Evolutionary conservation across 805 yeast species (phyloP).

Genomic region (Ascoidea asiatica): DNA sequence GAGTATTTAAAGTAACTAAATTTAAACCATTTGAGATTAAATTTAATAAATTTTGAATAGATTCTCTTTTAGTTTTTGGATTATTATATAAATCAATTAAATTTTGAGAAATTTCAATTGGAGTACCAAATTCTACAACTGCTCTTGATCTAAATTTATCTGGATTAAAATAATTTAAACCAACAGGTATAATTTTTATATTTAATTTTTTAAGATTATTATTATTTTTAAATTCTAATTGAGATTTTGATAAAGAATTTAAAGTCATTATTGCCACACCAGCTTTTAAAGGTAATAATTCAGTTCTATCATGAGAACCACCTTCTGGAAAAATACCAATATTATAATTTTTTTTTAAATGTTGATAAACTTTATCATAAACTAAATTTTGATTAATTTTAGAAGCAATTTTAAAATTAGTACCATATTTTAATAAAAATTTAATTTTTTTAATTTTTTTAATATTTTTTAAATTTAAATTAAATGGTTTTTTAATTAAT

Average conservation of each 20-base stretch:
- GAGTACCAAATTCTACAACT: slow-evolving; percentile 84
- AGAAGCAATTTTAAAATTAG: slow-evolving; percentile 59
- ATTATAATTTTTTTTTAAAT: slow-evolving; percentile 64
- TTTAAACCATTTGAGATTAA: slow-evolving; percentile 62
- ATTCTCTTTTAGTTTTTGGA: slow-evolving; percentile 55
- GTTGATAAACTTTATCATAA: slow-evolving; percentile 71
- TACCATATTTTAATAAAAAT: slow-evolving; percentile 37
- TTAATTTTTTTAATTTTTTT: slow-evolving; percentile 28
- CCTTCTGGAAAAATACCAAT: slow-evolving; percentile 95
- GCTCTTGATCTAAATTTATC: slow-evolving; percentile 91
- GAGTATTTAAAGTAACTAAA: slow-evolving; percentile 86
- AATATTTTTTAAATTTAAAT: too few relatives aligned
- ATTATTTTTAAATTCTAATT: too few relatives aligned
- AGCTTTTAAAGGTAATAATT: slow-evolving; percentile 81
- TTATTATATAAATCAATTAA: slow-evolving; percentile 48
- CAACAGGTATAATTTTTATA: slow-evolving; percentile 85
- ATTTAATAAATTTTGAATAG: slow-evolving; percentile 62
- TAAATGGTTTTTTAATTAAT: slow-evolving; percentile 53
- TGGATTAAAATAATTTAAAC: slow-evolving; percentile 91
- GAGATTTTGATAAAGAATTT: slow-evolving; percentile 76
- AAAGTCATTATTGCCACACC: slow-evolving; percentile 98
- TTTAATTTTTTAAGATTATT: too few relatives aligned
- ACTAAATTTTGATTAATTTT: slow-evolving; percentile 76
- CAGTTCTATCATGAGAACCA: slow-evolving; percentile 92
- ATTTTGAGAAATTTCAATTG: slow-evolving; percentile 51